Evolutionary conservation across 1,284 basidiomycete species (phyloP).

Genomic region (Cutaneotrichosporon spelunceum): DNA sequence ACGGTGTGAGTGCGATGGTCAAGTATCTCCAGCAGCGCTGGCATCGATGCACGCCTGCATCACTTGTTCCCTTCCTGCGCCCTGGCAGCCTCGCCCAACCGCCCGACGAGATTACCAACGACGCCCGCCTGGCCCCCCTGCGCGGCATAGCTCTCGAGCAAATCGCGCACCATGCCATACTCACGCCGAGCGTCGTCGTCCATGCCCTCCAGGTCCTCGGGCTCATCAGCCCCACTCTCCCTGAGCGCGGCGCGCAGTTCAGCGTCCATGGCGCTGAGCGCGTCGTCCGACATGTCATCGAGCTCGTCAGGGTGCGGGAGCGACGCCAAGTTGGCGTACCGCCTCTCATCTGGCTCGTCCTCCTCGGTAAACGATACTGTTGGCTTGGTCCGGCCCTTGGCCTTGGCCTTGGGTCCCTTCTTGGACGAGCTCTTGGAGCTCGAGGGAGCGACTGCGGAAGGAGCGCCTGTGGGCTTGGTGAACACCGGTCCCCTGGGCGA

Average conservation of each 20-base stretch:
- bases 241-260: slow-evolving; percentile 70
- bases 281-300: slow-evolving; percentile 58
- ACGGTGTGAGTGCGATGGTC: not conserved
- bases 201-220: slow-evolving; percentile 48
- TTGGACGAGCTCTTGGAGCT: slow-evolving; percentile 12
- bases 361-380: not conserved
- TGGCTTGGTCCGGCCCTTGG: not conserved
- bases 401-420: not conserved
- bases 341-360: not conserved
- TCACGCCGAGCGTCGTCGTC: slow-evolving; percentile 62
- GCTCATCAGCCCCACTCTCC: slow-evolving; percentile 44
- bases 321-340: slow-evolving; percentile 11
- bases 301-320: slow-evolving; percentile 50
- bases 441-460: not conserved
- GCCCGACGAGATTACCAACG: slow-evolving; percentile 77
- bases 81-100: slow-evolving; percentile 53
- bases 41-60: not conserved
- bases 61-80: slow-evolving; percentile 2
- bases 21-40: not conserved
- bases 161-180: slow-evolving; percentile 88
- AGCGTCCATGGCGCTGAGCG: slow-evolving; percentile 77
- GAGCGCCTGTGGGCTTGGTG: not conserved
- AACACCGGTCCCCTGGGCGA: slow-evolving; percentile 6
- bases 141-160: slow-evolving; percentile 87
- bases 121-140: slow-evolving; percentile 83